Evolutionary conservation across 1,139 yeast genomes (phyloP).

Genomic region (Taphrina flavorubra): DNA sequence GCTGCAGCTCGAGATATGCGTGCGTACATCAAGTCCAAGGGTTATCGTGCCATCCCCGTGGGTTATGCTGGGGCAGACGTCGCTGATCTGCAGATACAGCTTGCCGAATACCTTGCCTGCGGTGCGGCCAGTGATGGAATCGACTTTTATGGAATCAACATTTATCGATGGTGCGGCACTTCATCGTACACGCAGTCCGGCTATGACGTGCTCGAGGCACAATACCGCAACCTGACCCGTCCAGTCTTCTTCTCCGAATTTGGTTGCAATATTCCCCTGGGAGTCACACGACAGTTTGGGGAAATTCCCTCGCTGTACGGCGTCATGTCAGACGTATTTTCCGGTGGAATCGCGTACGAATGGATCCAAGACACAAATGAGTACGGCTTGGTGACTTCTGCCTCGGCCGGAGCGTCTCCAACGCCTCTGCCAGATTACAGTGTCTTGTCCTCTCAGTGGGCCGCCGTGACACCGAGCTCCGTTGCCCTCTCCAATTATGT

Average conservation of each 20-base stretch:
- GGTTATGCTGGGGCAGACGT: constrained; percentile 98
- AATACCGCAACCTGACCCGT: constrained; percentile 68
- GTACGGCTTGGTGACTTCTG: constrained; percentile 77
- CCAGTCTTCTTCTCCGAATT: constrained; percentile 92
- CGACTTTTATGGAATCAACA: constrained; percentile 91
- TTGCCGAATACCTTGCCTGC: constrained; percentile 84
- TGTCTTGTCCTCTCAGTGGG: constrained; percentile 61
- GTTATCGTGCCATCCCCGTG: constrained; percentile 76
- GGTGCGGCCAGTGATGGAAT: constrained; percentile 66
- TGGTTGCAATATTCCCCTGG: constrained; percentile 77
- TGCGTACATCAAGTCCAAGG: constrained; percentile 63
- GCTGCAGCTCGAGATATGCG: constrained; percentile 83
- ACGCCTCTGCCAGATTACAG: constrained; percentile 62
- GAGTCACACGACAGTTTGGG: constrained; percentile 76
- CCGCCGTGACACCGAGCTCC: constrained; percentile 54
- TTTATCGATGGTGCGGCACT: constrained; percentile 96
- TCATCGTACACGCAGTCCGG: constrained; percentile 85
- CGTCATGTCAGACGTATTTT: constrained; percentile 78
- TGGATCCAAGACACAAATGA: constrained; percentile 85
- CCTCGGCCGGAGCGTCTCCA: constrained; percentile 53
- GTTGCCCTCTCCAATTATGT: constrained; percentile 59
- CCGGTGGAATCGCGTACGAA: constrained; percentile 94
- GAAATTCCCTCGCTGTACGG: constrained; percentile 78
- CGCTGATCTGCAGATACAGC: constrained; percentile 69
- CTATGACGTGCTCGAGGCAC: constrained; percentile 72